Conservation (phyloP, 2,329 filamentous ascomycete species). For the Cytospora piceicola region DNA sequence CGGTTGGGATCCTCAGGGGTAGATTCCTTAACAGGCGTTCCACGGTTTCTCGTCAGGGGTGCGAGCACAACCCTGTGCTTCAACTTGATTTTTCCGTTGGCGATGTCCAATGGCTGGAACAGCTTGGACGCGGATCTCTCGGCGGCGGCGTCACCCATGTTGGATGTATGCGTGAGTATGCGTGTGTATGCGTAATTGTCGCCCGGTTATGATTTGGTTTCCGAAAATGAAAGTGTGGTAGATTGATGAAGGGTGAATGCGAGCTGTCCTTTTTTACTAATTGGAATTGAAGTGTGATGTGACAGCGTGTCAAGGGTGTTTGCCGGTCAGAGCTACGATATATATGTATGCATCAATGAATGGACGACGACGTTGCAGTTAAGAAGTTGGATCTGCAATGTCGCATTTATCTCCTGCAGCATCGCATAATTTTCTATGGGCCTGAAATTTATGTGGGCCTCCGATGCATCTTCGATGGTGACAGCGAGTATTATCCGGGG, state of each 20-base stretch:
- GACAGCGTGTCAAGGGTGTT: too few relatives aligned
- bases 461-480: not conserved
- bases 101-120: slow-evolving; percentile 42
- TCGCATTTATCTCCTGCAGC: not conserved
- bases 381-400: not conserved
- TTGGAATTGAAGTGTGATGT: too few relatives aligned
- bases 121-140: slow-evolving; percentile 34
- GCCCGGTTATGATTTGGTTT: not conserved
- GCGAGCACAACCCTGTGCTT: slow-evolving; percentile 31
- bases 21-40: slow-evolving; percentile 24
- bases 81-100: slow-evolving; percentile 33
- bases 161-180: too few relatives aligned
- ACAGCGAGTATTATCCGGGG: not conserved
- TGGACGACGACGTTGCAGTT: not conserved
- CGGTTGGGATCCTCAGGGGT: slow-evolving; percentile 26
- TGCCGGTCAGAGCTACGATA: not conserved
- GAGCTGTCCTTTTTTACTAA: not conserved
- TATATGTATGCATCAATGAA: not conserved
- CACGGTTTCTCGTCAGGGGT: slow-evolving; percentile 29
- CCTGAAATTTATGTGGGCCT: not conserved
- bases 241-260: not conserved
- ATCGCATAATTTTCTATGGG: not conserved
- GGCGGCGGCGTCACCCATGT: slow-evolving; percentile 28
- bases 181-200: not conserved
- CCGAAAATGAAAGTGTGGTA: not conserved